Base-by-base conservation (phyloP, 352 stramenopile genomes). In the Phytophthora boehmeriae region DNA sequence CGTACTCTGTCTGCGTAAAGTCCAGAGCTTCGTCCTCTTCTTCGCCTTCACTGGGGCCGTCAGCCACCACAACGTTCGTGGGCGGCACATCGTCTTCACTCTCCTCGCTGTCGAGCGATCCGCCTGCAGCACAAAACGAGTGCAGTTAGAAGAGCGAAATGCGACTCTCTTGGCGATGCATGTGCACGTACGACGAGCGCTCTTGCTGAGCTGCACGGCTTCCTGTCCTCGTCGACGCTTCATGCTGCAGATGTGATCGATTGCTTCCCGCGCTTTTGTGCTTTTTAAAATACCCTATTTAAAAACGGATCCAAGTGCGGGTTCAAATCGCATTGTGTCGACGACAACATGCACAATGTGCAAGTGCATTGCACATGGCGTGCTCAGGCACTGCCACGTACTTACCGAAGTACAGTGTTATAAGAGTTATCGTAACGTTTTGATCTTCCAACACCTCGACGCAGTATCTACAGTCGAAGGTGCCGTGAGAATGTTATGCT, bases 1-100 rank as follows among this genome's bases (percentile, higher is more conserved):
- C 78, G 45, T 92, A 92, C 39, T 92, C 81, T 0, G 83, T 83
- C 73, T 94, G 85, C 14, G 85, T 92, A 39, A 94, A 94, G 63
- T 94, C 83, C 19, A 94, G 67, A 20, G 51, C 67, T n/a, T 86
- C 76, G 0, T 78, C 63, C 19, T 87, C 75, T 23, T 86, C 63
- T 2, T 66, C 62, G 8, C 58, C 61, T 0, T 71, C 70, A 23
- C 49, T 73, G 8, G 52, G 39, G 5, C 44, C 59, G 8, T 65
- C 57, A 14, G 68, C 59, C 42, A 75, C 57, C 53, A 66, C 65
- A 22, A 73, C 56, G 16, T 70, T 63, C 23, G 56, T 72, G 20
- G 65, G 51, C 49, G 48, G 32, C 35, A 75, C 58, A 6, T 66
- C 55, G 27, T 74, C 71, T 11, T 75, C 73, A 13, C 36, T 70